Evolutionary conservation across 768 basidiomycete species (phyloP), one percentile per base, ranked within the genome.

Genomic region (Pisolithus microcarpus): DNA sequence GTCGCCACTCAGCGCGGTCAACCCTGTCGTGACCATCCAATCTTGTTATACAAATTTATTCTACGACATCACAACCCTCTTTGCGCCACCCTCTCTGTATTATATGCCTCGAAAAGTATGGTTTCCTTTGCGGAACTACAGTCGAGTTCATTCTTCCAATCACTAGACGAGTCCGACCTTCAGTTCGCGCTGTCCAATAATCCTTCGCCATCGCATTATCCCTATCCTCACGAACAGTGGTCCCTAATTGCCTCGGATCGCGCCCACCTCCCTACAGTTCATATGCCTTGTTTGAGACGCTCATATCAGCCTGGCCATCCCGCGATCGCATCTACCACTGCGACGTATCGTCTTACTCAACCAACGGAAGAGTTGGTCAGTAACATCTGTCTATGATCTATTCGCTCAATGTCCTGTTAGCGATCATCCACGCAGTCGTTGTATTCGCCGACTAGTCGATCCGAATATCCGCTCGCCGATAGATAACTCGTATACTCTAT

Each of bases 81-180:
- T n/a, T n/a, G n/a, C n/a, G n/a, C n/a, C n/a, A n/a, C n/a, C n/a
- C n/a, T n/a, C n/a, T n/a, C n/a, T n/a, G n/a, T n/a, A n/a, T n/a
- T n/a, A n/a, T n/a, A n/a, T n/a, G n/a, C n/a, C n/a, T n/a, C n/a
- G n/a, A n/a, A n/a, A n/a, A n/a, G n/a, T n/a, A n/a, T n/a, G n/a
- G n/a, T 67, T 38, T 59, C 65, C 1, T 67, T 69, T 45, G 65
- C 69, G 45, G 67, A 67, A 49, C 61, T 67, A 19, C 67, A 67
- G 44, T 67, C 67, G 0, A 65, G 65, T 19, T 52, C 67, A 3
- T 67, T 60, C 61, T 60, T 67, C 34, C 44, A 50, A 0, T 54
- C 56, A 7, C 49, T 67, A 7, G 67, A 69, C 57, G 65, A 67
- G 38, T 65, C 63, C 8, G 65, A 67, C 50, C 45, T 67, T 2